Evolutionary conservation across 2,329 filamentous ascomycete genomes (phyloP).

Genomic region (Fusarium camptoceras): DNA sequence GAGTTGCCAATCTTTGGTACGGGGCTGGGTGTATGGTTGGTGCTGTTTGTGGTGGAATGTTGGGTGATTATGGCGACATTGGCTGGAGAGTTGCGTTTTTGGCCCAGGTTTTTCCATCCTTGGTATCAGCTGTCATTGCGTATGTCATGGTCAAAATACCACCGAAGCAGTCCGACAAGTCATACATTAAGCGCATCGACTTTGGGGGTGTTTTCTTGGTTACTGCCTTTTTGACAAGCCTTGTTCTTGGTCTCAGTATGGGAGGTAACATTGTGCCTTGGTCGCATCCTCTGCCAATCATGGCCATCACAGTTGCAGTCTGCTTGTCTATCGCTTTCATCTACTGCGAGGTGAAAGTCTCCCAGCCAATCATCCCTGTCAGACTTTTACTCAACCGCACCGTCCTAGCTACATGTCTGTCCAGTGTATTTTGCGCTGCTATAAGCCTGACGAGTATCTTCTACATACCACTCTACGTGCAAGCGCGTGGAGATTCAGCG

Average conservation of each 20-base stretch:
- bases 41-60: conserved; percentile 3
- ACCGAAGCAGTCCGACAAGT: conserved; percentile 73
- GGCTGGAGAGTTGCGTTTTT: conserved; percentile 13
- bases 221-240: conserved; percentile 70
- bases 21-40: neutral
- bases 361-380: conserved; percentile 83
- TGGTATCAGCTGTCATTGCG: neutral
- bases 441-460: conserved; percentile 70
- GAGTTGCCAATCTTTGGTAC: conserved; percentile 9
- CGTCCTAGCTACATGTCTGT: conserved; percentile 75
- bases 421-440: conserved; percentile 80
- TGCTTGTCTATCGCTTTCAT: conserved; percentile 71
- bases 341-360: conserved; percentile 69
- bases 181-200: conserved; percentile 76
- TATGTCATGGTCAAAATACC: conserved; percentile 59
- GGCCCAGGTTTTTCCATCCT: neutral
- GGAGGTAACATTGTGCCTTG: conserved; percentile 80
- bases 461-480: conserved; percentile 76
- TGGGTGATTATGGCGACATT: neutral
- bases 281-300: conserved; percentile 76
- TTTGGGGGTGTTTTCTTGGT: conserved; percentile 75
- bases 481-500: conserved; percentile 73
- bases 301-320: conserved; percentile 69
- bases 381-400: conserved; percentile 76
- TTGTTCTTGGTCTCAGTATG: conserved; percentile 79